Base-by-base conservation (phyloP, 192 early-diverging fungal species). In the Entomortierella chlamydospora region DNA sequence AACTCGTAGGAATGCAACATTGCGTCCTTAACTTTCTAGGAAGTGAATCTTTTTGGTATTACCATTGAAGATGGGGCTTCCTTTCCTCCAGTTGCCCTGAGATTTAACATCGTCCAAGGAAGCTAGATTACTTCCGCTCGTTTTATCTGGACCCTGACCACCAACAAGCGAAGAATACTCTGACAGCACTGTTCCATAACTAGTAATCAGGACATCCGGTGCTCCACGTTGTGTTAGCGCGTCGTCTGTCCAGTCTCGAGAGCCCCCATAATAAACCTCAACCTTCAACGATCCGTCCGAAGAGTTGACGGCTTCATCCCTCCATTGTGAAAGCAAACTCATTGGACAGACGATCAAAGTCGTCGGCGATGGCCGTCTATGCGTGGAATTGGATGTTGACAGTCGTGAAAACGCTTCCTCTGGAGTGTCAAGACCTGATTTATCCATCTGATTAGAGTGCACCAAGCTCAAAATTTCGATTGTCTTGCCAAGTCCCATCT, bases 401-500 rank as follows among this genome's bases (percentile, higher is more conserved):
- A 61, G 69, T 43, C 60, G 39, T 26, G 61, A 47, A 43, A 67
- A 59, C 13, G 59, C 41, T 55, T 77, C 57, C n/a, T 64, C 64
- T 29, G 61, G 34, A 23, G 45, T 45, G 31, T 70, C 53, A 15
- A 51, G 59, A 29, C 30, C 70, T 23, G 69, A 17, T 37, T 41
- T 49, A n/a, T 71, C 57, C 52, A 69, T 60, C 7, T 31, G 56
- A 51, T 87, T 86, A 13, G 83, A 39, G 60, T 87, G 88, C 11
- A 89, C 83, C 20, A 89, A 71, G 52, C 85, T 86, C 12, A 89
- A 69, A 41, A 86, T 87, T 47, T 89, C 88, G 26, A 89, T 89
- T 23, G 88, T 89, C 70, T 89, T 89, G 2, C 88, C 88, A 7
- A 89, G 52, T 1, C 88, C 88, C 88, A 89, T 89, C 63, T 82